Evolutionary conservation across 2,329 filamentous ascomycete genomes (phyloP).

Genomic region (Macroventuria anomochaeta): DNA sequence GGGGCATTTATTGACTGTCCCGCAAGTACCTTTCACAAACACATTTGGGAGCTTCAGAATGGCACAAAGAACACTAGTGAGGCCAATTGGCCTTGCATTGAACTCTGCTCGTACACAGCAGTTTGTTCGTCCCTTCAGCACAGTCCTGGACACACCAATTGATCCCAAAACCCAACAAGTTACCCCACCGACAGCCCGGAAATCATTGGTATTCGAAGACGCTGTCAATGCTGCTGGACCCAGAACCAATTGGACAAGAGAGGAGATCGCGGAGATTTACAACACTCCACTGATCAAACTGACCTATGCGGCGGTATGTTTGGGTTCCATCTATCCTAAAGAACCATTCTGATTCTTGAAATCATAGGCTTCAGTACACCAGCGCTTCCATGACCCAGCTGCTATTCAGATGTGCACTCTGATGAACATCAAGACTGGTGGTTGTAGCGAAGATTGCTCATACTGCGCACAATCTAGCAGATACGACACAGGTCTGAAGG

Average conservation of each 20-base stretch:
- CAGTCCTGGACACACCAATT: conserved; percentile 41
- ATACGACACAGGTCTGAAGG: conserved; percentile 77
- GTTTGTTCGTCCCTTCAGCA: conserved; percentile 37
- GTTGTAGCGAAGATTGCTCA: conserved; percentile 89
- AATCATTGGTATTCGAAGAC: conserved; percentile 38
- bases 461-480: conserved; percentile 91
- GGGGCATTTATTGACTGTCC: conserved; percentile 14
- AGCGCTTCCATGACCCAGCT: conserved; percentile 82
- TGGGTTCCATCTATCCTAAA: conserved; percentile 4
- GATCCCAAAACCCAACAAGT: conserved; percentile 32
- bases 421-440: conserved; percentile 96
- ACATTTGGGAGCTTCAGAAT: conserved; percentile 7
- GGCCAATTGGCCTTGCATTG: conserved; percentile 17
- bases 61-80: conserved; percentile 16
- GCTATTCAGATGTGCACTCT: conserved; percentile 91
- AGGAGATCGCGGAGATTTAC: conserved; percentile 83
- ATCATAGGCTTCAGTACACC: conserved; percentile 73
- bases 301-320: conserved; percentile 70
- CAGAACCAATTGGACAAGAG: conserved; percentile 78
- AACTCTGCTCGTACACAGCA: conserved; percentile 15
- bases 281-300: conserved; percentile 81
- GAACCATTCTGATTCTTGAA: background rate
- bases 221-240: conserved; percentile 68
- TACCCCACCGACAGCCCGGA: conserved; percentile 18
- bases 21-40: conserved; percentile 11